Evolutionary conservation across 129 eudicot genomes (phyloP), one percentile per base, ranked within the genome.

Genomic region (sunflower (Helianthus annuus)): DNA sequence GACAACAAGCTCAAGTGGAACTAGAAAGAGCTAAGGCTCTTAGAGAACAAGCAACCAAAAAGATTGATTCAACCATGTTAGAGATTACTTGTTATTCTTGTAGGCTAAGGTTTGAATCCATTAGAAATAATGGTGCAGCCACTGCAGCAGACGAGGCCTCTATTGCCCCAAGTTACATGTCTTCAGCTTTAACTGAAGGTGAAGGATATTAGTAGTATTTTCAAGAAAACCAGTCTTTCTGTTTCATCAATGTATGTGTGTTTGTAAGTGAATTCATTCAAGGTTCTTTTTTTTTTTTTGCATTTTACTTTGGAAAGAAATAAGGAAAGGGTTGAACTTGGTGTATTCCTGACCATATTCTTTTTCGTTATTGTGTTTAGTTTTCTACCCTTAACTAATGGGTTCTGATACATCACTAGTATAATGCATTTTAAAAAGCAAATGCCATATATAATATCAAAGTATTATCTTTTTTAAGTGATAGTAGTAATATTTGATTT

Each of bases 21-120:
- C 63, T 91, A 8, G 95, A 88, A 39, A 91, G 81, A 69, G 97
- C 97, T 32, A 85, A 78, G 48, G 69, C 66, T 68, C 42, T 83
- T 39, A 75, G 81, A 68, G 89, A 87, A 42, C 83, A 88, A 66
- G 91, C 95, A 1, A 81, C 86, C 2, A 85, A 58, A 64, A 82
- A 73, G 70, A 78, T 91, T 4, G 82, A 81, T 52, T 66, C 83
- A 14, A 80, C 81, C 17, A 70, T 88, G 62, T 60, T 83, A 49
- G 85, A 91, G 70, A 85, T 91, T 70, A 91, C 97, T 64, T 91
- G 97, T 70, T 83, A 83, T 66, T 73, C 91, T 22, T 91, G 97
- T 78, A 85, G 81, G 79, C 86, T 79, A 40, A 77, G 83, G 34
- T 82, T 85, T 48, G 86, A 81, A 56, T 70, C 81, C 16, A 54